Percentiles rank a stretch among this genome's conserved stretches.
Evolutionary conservation across 768 basidiomycete species (phyloP).

Genomic region (Lactarius akahatsu): DNA sequence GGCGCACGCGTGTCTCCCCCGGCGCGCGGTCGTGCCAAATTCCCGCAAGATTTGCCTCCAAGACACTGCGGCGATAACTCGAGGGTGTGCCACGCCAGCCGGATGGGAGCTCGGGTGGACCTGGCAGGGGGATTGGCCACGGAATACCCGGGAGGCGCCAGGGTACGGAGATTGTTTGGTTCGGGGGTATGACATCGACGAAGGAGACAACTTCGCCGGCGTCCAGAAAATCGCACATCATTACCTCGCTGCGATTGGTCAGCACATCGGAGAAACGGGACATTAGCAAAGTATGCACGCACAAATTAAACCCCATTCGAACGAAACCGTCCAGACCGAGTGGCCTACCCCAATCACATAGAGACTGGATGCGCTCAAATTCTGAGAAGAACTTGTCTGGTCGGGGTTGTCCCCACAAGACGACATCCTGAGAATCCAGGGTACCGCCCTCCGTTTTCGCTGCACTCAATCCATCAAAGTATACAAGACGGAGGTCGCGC

Average conservation of each 20-base stretch:
- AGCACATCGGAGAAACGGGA: not conserved
- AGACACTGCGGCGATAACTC: not conserved
- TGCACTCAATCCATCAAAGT: conserved; percentile 28
- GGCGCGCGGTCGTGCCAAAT: conserved; percentile 39
- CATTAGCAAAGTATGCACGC: not conserved
- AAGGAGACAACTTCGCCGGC: conserved; percentile 17
- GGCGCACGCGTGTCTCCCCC: no score
- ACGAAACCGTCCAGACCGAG: conserved; percentile 39
- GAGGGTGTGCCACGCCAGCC: conserved; percentile 27
- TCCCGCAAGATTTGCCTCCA: conserved; percentile 38
- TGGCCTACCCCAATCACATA: conserved; percentile 39
- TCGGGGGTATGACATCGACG: conserved; percentile 16
- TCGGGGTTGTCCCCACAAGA: conserved; percentile 35
- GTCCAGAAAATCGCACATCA: conserved; percentile 1
- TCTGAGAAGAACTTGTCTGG: conserved; percentile 32
- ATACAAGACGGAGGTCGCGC: conserved; percentile 24
- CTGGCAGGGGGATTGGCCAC: not conserved
- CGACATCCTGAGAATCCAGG: conserved; percentile 40
- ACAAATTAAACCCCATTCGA: conserved; percentile 30
- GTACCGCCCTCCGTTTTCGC: conserved; percentile 33
- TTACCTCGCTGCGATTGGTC: conserved; percentile 12
- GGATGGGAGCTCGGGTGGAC: conserved; percentile 13
- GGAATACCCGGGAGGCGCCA: not conserved
- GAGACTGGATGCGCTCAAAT: conserved; percentile 31
- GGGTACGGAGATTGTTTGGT: not conserved